Evolutionary conservation across 352 stramenopile species (phyloP), one percentile per base, ranked within the genome.

Genomic region (Phytophthora gonapodyides): DNA sequence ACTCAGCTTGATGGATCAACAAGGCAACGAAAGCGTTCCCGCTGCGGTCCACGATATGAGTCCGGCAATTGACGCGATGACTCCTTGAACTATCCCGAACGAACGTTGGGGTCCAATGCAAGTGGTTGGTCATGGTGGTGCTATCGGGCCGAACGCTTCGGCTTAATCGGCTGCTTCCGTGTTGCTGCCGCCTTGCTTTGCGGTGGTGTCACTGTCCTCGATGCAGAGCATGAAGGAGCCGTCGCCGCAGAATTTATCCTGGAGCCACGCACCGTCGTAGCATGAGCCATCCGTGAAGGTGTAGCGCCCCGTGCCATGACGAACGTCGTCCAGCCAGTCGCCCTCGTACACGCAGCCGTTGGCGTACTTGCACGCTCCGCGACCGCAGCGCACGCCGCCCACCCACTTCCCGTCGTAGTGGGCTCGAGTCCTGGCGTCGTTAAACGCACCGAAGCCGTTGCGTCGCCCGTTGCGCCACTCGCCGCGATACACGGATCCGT

Each of bases 321-420:
- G 82, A 37, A 82, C 67, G 69, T 95, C 85, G 60, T 91, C 77
- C 5, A 77, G 67, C 81, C 87, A 94, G 40, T 97, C 74, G 24
- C 90, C 90, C 57, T 95, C 78, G 63, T 96, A 97, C 27, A 74
- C 52, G 17, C 71, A 76, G 10, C 82, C 81, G 38, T 84, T 89
- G 24, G 82, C 78, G 50, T 88, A 89, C 6, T 57, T 80, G 58
- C 77, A 89, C 10, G 67, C 49, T 0, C 82, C 82, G 11, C 68
- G 81, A 21, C 84, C 84, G 37, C 81, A 94, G 31, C 84, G 84
- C 24, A 86, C 57, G 41, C 73, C 75, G 4, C 88, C 80, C 37
- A 97, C 87, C 90, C 90, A 97, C 35, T 96, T 93, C 31, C 90
- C 90, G 21, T 88, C 67, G 65, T 95, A 97, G 30, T 68, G 65